Conservation (phyloP, 768 basidiomycete genomes). For the Boletus insuetus region DNA sequence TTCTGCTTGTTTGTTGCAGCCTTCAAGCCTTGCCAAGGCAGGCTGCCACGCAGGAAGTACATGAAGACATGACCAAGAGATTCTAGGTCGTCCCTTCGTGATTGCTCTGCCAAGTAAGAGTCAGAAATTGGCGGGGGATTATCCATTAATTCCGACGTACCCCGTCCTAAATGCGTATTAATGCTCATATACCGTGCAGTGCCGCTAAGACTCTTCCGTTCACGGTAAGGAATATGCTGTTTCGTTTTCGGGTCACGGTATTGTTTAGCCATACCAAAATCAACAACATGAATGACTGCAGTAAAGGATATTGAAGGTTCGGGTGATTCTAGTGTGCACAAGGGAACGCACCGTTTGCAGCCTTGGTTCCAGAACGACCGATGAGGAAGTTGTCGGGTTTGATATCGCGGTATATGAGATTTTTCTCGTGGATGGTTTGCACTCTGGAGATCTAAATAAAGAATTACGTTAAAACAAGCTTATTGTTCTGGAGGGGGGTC, state of each 20-base stretch:
- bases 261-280: conserved; percentile 99
- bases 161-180: conserved; percentile 97
- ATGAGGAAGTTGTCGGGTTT: conserved; percentile 99
- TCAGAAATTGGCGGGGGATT: conserved; percentile 6
- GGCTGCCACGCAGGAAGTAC: conserved; percentile 95
- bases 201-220: conserved; percentile 94
- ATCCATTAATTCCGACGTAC: conserved; percentile 40
- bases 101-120: conserved; percentile 58
- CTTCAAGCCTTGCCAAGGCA: conserved; percentile 99
- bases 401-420: conserved; percentile 98
- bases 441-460: conserved; percentile 83
- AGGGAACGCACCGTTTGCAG: conserved; percentile 60
- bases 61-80: conserved; percentile 99
- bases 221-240: conserved; percentile 98
- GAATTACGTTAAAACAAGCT: conserved; percentile 4
- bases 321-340: background rate
- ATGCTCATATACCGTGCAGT: conserved; percentile 99
- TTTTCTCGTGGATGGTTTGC: conserved; percentile 99
- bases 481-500: background rate
- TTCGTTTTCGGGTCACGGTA: conserved; percentile 99
- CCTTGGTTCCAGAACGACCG: conserved; percentile 90
- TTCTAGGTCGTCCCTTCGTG: conserved; percentile 94
- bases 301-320: background rate
- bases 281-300: conserved; percentile 87
- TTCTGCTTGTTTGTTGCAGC: conserved; percentile 99